Conservation (phyloP, 2,329 filamentous ascomycete genomes). For the Mariannaea elegans region DNA sequence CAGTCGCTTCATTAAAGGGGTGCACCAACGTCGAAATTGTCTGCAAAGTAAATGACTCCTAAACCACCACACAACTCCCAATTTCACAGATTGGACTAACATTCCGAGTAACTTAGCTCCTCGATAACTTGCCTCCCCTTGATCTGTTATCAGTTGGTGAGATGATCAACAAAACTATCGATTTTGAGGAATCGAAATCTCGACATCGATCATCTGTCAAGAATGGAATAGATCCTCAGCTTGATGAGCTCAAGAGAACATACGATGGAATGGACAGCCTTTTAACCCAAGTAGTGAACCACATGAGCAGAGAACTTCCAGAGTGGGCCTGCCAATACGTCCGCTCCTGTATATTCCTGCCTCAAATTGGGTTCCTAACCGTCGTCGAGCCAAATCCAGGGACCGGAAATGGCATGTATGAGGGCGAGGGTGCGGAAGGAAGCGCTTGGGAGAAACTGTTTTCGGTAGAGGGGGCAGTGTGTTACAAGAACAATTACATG, state of each 20-base stretch:
- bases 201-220: constrained; percentile 78
- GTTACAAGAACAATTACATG: constrained; percentile 90
- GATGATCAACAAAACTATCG: constrained; percentile 77
- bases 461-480: constrained; percentile 72
- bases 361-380: constrained; percentile 90
- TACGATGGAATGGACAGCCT: constrained; percentile 83
- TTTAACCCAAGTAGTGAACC: constrained; percentile 71
- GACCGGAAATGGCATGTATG: constrained; percentile 68
- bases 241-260: constrained; percentile 80
- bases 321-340: constrained; percentile 62
- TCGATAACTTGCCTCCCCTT: constrained; percentile 65
- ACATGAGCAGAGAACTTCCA: constrained; percentile 71
- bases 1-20: constrained; percentile 49
- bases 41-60: constrained; percentile 55
- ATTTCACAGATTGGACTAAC: constrained; percentile 10
- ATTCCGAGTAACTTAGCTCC: constrained; percentile 53
- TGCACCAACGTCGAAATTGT: constrained; percentile 31
- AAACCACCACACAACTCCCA: background rate
- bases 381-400: constrained; percentile 66
- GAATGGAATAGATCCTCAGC: constrained; percentile 73
- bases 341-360: constrained; percentile 86
- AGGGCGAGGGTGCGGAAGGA: constrained; percentile 63
- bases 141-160: constrained; percentile 73
- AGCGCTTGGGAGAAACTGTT: constrained; percentile 84
- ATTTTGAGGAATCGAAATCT: constrained; percentile 80